Evolutionary conservation across 2,329 filamentous ascomycete genomes (phyloP).

Genomic region (Pseudocercospora fuligena): DNA sequence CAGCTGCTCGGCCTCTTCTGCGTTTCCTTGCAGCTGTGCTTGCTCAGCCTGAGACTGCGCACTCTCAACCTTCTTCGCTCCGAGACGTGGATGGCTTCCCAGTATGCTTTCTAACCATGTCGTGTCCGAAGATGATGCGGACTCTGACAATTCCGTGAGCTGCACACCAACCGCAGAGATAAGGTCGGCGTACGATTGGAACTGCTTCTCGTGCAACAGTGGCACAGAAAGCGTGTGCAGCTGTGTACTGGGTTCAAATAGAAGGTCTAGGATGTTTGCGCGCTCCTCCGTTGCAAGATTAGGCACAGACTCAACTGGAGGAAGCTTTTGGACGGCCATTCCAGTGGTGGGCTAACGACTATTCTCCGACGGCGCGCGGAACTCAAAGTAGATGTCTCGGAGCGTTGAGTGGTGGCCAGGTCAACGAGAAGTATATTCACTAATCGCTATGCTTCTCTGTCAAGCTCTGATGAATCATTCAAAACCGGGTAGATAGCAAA

Average conservation of each 20-base stretch:
- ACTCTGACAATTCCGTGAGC: slow-evolving; percentile 64
- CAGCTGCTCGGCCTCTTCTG: slow-evolving; percentile 63
- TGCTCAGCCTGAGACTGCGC: slow-evolving; percentile 82
- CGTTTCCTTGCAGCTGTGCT: slow-evolving; percentile 66
- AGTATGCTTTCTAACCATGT: slow-evolving; percentile 72
- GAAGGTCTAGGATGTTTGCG: slow-evolving; percentile 68
- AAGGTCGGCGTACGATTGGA: slow-evolving; percentile 70
- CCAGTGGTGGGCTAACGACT: neutral
- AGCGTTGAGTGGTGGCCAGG: neutral
- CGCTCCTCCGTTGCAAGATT: slow-evolving; percentile 61
- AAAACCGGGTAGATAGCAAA: neutral
- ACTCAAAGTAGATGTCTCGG: slow-evolving; percentile 6
- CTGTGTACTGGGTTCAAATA: slow-evolving; percentile 81
- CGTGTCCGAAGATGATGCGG: slow-evolving; percentile 56
- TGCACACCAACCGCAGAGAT: slow-evolving; percentile 69
- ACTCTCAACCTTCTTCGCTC: slow-evolving; percentile 80
- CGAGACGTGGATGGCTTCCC: slow-evolving; percentile 80
- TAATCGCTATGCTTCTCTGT: neutral
- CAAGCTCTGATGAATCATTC: neutral
- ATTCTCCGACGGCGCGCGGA: neutral
- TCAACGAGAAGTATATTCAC: neutral
- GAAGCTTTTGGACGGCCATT: slow-evolving; percentile 53
- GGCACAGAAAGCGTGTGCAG: slow-evolving; percentile 75
- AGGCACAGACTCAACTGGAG: slow-evolving; percentile 61
- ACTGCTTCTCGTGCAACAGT: slow-evolving; percentile 63